Percentiles rank a stretch among this genome's conserved stretches.
Evolutionary conservation across 345 rosid species (phyloP).

Genomic region (Linum tenue): DNA sequence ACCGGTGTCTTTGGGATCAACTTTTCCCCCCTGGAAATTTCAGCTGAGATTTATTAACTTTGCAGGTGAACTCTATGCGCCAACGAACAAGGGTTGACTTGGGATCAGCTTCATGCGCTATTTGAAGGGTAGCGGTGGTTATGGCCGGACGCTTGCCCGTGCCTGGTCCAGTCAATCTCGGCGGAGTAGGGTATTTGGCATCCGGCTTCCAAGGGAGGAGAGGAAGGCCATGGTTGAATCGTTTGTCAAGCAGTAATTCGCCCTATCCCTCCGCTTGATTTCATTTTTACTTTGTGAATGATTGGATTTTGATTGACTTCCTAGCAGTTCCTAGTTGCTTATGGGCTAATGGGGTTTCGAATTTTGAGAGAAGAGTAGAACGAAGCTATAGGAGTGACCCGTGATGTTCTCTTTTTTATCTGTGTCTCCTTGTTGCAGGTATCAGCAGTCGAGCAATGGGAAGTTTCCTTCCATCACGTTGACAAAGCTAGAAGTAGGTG

Average conservation of each 20-base stretch:
- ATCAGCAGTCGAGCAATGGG: neutral
- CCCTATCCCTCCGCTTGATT: neutral
- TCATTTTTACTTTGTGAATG: neutral
- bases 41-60: neutral
- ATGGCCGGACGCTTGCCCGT: neutral
- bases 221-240: neutral
- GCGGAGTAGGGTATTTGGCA: neutral
- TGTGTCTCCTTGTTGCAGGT: neutral
- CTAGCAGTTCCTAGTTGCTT: neutral
- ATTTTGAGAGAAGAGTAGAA: too few species aligned
- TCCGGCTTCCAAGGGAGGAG: conserved; percentile 2
- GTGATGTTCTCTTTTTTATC: too few species aligned
- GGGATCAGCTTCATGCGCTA: neutral
- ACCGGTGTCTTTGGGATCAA: neutral
- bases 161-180: neutral
- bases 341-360: neutral
- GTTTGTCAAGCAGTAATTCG: neutral
- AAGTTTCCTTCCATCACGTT: neutral
- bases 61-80: neutral
- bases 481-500: neutral
- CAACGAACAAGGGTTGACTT: neutral
- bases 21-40: neutral
- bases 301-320: neutral
- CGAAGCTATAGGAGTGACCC: neutral
- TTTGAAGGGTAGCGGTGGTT: neutral